Conservation (phyloP, 2,329 filamentous ascomycete species). For the Neonectria faginata region DNA sequence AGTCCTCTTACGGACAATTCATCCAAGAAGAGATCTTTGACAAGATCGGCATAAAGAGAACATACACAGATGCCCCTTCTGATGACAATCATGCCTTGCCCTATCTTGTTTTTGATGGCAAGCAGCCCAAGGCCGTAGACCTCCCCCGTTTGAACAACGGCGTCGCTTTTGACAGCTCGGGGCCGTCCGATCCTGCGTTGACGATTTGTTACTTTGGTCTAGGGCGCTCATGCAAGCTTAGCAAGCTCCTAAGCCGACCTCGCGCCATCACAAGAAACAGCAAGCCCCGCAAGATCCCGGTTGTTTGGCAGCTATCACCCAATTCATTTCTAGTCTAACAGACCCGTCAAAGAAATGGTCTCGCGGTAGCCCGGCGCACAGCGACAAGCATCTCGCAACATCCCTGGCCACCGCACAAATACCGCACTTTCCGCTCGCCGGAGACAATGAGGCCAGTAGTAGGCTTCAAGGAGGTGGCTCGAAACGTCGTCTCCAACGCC, state of each 20-base stretch:
- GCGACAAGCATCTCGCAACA: no score
- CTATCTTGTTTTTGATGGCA: constrained; percentile 10
- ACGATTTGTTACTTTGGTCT: constrained; percentile 15
- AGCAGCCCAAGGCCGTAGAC: background rate
- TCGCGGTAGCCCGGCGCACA: no score
- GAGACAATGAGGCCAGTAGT: constrained; percentile 3
- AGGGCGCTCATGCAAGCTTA: constrained; percentile 3
- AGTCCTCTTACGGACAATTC: background rate
- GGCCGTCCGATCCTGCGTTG: constrained; percentile 15
- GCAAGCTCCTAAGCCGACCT: background rate
- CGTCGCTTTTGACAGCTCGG: constrained; percentile 12
- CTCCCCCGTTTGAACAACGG: background rate
- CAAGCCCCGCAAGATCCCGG: no score
- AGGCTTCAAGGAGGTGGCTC: background rate
- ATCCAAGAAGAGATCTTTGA: constrained; percentile 4
- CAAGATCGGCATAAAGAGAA: constrained; percentile 9
- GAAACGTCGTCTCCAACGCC: constrained; percentile 4
- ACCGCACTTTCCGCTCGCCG: constrained; percentile 7
- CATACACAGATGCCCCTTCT: background rate
- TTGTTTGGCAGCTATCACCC: no score
- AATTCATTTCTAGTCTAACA: no score
- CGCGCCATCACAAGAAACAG: no score
- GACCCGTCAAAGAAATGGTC: no score
- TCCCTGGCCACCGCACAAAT: background rate
- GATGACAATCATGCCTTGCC: constrained; percentile 13